Conservation (phyloP, 164 flowering plant genomes). For the Nelumbo lutea region DNA sequence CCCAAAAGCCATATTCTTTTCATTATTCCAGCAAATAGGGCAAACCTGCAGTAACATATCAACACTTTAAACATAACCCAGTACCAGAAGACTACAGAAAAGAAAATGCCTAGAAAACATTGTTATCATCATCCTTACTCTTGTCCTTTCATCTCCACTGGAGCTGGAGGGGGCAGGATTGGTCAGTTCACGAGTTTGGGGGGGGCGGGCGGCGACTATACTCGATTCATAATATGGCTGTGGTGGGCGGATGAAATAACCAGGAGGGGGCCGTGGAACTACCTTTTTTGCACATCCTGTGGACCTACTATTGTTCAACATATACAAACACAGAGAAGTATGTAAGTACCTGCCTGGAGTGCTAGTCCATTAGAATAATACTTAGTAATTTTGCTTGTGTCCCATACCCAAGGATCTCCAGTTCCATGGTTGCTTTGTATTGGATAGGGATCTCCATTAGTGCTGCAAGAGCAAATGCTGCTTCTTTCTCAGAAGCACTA, state of each 20-base stretch:
- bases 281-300: constrained; percentile 52
- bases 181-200: too few species aligned
- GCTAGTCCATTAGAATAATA: background rate
- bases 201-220: constrained; percentile 7
- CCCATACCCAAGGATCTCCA: constrained; percentile 49
- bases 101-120: background rate
- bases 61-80: background rate
- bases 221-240: constrained; percentile 19
- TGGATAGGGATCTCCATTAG: constrained; percentile 81
- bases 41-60: constrained; percentile 22
- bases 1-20: constrained; percentile 53
- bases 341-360: background rate
- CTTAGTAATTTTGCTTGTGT: background rate
- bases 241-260: constrained; percentile 23
- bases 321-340: background rate
- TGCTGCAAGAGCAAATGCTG: constrained; percentile 82
- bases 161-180: background rate
- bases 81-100: background rate
- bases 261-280: constrained; percentile 59
- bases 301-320: constrained; percentile 26
- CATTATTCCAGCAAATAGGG: constrained; percentile 49
- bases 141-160: constrained; percentile 21
- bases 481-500: constrained; percentile 40
- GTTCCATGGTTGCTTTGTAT: constrained; percentile 54
- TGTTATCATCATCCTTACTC: constrained; percentile 18